These are phyloP conservation scores for Myotisia sp. DNA, from an alignment of 2,329 filamentous ascomycete species.

Conservation along the genomic window DNA sequence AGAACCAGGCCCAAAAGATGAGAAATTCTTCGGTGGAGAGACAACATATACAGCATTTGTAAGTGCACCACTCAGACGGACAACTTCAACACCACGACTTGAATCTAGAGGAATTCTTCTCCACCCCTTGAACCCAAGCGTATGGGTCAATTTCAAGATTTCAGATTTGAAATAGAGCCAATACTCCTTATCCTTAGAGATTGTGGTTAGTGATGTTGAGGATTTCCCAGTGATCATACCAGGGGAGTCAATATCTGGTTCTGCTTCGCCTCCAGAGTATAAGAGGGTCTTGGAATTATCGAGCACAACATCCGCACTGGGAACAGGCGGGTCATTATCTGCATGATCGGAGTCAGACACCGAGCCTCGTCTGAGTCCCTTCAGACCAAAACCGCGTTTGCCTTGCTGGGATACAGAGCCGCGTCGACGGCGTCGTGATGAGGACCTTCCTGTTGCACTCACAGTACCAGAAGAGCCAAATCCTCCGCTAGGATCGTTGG, in stretches of 20 bases:
- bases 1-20: constrained; percentile 26
- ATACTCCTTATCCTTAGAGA: constrained; percentile 56
- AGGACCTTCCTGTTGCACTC: constrained; percentile 20
- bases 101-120: constrained; percentile 51
- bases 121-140: constrained; percentile 82
- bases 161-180: constrained; percentile 88
- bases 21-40: constrained; percentile 56
- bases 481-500: too few species aligned
- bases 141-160: constrained; percentile 78
- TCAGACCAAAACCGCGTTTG: constrained; percentile 16
- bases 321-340: constrained; percentile 70
- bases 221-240: constrained; percentile 29
- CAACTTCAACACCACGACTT: constrained; percentile 31
- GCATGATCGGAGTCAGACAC: constrained; percentile 77
- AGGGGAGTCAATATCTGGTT: constrained; percentile 19
- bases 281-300: constrained; percentile 83
- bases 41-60: constrained; percentile 97
- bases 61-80: constrained; percentile 61
- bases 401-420: constrained; percentile 6
- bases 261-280: constrained; percentile 47
- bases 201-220: too few species aligned
- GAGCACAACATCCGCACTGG: constrained; percentile 66
- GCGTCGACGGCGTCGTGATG: constrained; percentile 9
- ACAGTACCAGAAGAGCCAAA: constrained; percentile 10
- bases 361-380: constrained; percentile 30